These are phyloP conservation scores for Globisporangium takayamanum DNA, from an alignment of 352 stramenopile species.

Conservation along the genomic window DNA sequence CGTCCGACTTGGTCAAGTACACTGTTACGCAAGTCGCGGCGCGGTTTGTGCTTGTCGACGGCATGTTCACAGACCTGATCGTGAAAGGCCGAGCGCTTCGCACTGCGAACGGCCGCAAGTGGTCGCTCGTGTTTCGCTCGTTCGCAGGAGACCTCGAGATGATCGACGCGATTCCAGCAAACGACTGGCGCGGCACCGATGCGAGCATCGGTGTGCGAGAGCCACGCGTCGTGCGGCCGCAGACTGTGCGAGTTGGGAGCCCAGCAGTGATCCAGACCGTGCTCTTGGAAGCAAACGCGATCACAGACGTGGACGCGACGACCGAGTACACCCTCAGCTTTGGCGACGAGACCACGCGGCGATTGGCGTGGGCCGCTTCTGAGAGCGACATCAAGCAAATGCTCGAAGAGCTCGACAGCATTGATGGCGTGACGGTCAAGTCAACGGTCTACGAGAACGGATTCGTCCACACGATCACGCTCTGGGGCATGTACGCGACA, in stretches of 20 bases:
- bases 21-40: slow-evolving; percentile 17
- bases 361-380: slow-evolving; percentile 32
- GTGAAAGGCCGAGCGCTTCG: slow-evolving; percentile 28
- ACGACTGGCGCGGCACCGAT: slow-evolving; percentile 51
- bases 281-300: slow-evolving; percentile 30
- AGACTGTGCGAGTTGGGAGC: slow-evolving; percentile 48
- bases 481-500: slow-evolving; percentile 76
- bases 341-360: slow-evolving; percentile 27
- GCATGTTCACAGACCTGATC: slow-evolving; percentile 37
- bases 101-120: slow-evolving; percentile 41
- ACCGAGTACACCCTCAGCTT: slow-evolving; percentile 52
- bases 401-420: slow-evolving; percentile 35
- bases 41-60: slow-evolving; percentile 41
- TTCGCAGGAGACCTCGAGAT: slow-evolving; percentile 48
- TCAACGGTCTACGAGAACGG: slow-evolving; percentile 38
- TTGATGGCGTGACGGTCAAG: slow-evolving; percentile 47
- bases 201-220: slow-evolving; percentile 41
- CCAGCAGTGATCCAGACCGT: slow-evolving; percentile 46
- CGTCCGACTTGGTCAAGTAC: slow-evolving; percentile 46
- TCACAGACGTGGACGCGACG: slow-evolving; percentile 16
- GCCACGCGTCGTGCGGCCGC: slow-evolving; percentile 26
- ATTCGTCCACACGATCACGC: slow-evolving; percentile 79
- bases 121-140: slow-evolving; percentile 65
- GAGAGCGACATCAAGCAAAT: slow-evolving; percentile 24
- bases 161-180: slow-evolving; percentile 47